A percentile compares a stretch with the other conserved stretches of the same genome.
These are phyloP conservation scores for Pythium utonaiense DNA, from an alignment of 352 stramenopile species.

Conservation along the genomic window DNA sequence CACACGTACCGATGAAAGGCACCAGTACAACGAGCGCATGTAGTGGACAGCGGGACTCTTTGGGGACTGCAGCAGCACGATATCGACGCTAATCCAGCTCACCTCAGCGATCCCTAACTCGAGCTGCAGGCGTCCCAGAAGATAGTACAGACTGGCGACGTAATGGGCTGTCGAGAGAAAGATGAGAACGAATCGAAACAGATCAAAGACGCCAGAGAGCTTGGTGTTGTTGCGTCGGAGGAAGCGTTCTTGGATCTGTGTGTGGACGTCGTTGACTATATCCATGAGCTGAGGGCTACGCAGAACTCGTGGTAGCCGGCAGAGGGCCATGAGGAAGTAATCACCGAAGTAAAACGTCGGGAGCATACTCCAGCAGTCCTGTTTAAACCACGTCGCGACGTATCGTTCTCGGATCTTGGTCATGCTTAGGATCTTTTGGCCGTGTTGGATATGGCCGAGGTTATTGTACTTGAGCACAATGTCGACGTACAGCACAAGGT, in stretches of 20 bases:
- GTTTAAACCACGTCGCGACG: constrained; percentile 14
- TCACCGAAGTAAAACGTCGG: constrained; percentile 22
- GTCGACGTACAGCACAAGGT: constrained; percentile 24
- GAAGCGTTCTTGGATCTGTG: constrained; percentile 24
- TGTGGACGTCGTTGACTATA: constrained; percentile 24
- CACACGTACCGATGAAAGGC: constrained; percentile 51
- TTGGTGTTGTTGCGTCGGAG: constrained; percentile 25
- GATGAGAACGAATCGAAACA: constrained; percentile 30
- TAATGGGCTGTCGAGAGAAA: constrained; percentile 30
- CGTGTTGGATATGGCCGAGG: constrained; percentile 21
- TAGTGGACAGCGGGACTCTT: constrained; percentile 52
- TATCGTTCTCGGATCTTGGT: constrained; percentile 23
- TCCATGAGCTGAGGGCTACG: constrained; percentile 25
- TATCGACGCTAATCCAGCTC: constrained; percentile 60
- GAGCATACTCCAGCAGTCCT: constrained; percentile 32
- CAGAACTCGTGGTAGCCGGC: constrained; percentile 22
- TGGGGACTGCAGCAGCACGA: constrained; percentile 50
- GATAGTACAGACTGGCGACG: constrained; percentile 28
- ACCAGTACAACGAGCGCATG: constrained; percentile 79
- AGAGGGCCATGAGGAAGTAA: constrained; percentile 20
- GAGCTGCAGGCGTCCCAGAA: constrained; percentile 23
- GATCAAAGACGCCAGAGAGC: constrained; percentile 26
- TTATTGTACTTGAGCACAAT: constrained; percentile 22
- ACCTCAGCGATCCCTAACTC: constrained; percentile 17
- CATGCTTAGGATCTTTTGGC: constrained; percentile 23